A percentile compares a stretch with the other conserved stretches of the same genome.
phyloP scores from a whole-genome alignment of 768 basidiomycete species.

The Tylopilus cervinicoccineus region DNA sequence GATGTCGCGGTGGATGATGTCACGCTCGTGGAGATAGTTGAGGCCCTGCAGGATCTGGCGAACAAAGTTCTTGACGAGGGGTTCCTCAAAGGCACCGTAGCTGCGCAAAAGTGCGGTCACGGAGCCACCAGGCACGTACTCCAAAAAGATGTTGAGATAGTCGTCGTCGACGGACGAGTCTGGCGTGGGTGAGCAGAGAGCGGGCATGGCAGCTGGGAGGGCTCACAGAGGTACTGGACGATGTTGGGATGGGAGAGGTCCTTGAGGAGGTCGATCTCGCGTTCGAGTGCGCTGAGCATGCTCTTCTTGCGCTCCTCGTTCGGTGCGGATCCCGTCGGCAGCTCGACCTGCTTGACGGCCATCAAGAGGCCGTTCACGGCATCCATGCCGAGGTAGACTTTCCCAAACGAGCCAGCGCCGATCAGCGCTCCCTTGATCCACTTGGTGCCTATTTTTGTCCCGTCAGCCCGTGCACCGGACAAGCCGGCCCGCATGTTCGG shows the following conservation, averaged over 20 bases:
- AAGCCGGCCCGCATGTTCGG: conserved; percentile 9
- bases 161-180: conserved; percentile 93
- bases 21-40: conserved; percentile 86
- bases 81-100: conserved; percentile 94
- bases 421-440: conserved; percentile 98
- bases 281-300: conserved; percentile 89
- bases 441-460: conserved; percentile 60
- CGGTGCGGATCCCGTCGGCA: conserved; percentile 75
- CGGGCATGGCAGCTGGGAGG: not conserved
- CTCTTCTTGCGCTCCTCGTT: conserved; percentile 92
- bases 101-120: conserved; percentile 84
- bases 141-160: conserved; percentile 92
- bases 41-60: conserved; percentile 88
- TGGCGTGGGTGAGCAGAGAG: conserved; percentile 27
- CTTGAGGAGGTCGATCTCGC: conserved; percentile 91
- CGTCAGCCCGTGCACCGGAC: conserved; percentile 1
- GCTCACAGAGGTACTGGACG: conserved; percentile 93
- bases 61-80: conserved; percentile 88
- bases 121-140: conserved; percentile 95
- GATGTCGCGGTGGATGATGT: conserved; percentile 97
- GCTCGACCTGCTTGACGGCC: conserved; percentile 97
- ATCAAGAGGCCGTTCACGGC: conserved; percentile 85
- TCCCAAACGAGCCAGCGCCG: conserved; percentile 92
- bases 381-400: conserved; percentile 95
- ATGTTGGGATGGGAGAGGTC: conserved; percentile 94